These are phyloP conservation scores for Plectosphaerella cucumerina DNA, from an alignment of 2,329 filamentous ascomycete species.

Conservation along the genomic window DNA sequence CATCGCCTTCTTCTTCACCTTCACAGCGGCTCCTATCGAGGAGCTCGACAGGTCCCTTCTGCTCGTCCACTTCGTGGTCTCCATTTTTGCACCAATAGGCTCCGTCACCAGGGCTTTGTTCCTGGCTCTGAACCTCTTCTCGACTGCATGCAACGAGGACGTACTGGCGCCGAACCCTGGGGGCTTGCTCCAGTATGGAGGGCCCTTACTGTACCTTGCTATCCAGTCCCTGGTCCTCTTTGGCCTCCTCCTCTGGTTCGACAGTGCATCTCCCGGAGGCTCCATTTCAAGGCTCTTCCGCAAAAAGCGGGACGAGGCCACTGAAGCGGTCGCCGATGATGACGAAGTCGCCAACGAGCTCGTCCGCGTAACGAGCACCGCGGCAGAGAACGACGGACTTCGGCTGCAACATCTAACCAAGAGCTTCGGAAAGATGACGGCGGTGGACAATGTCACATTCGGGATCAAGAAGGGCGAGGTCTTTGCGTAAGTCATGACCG, in stretches of 20 bases:
- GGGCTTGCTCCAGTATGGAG: slow-evolving; percentile 71
- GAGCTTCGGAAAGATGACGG: slow-evolving; percentile 68
- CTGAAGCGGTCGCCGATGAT: slow-evolving; percentile 31
- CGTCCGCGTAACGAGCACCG: slow-evolving; percentile 45
- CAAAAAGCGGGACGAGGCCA: slow-evolving; percentile 11
- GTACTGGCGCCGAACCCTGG: slow-evolving; percentile 65
- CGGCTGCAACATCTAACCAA: slow-evolving; percentile 80
- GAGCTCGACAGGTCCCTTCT: slow-evolving; percentile 44
- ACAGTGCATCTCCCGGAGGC: slow-evolving; percentile 66
- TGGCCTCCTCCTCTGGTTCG: slow-evolving; percentile 70
- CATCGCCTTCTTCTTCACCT: slow-evolving; percentile 64
- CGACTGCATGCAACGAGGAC: slow-evolving; percentile 65
- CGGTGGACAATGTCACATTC: slow-evolving; percentile 87
- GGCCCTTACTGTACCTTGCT: slow-evolving; percentile 78
- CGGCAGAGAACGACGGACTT: slow-evolving; percentile 46
- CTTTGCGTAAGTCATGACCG: slow-evolving; percentile 52
- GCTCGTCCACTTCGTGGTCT: slow-evolving; percentile 71
- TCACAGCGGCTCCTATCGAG: slow-evolving; percentile 68
- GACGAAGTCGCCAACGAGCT: slow-evolving; percentile 64
- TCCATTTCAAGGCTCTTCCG: slow-evolving; percentile 27
- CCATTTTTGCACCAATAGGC: slow-evolving; percentile 70
- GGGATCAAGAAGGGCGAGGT: slow-evolving; percentile 81
- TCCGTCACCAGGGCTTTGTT: slow-evolving; percentile 73
- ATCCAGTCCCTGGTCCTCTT: slow-evolving; percentile 71
- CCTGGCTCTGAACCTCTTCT: slow-evolving; percentile 78